Evolutionary conservation across 768 basidiomycete genomes (phyloP).

Genomic region (Kwoniella mangroviensis): DNA sequence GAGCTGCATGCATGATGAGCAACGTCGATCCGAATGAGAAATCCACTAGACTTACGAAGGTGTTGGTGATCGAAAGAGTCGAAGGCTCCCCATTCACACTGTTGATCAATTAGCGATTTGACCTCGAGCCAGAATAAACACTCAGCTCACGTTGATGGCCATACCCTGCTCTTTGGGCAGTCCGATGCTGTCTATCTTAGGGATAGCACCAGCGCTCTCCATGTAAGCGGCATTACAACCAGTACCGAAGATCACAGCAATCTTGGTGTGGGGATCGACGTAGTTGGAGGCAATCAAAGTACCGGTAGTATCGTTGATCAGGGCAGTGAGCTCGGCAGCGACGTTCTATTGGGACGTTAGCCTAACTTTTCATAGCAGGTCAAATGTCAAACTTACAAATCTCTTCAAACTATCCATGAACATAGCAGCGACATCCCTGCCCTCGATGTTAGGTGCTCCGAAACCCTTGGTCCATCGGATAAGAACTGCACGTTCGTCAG

Average conservation of each 20-base stretch:
- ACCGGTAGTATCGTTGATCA: slow-evolving; percentile 98
- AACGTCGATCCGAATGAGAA: not conserved
- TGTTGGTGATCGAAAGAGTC: slow-evolving; percentile 95
- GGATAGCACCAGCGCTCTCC: slow-evolving; percentile 82
- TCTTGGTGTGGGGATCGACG: slow-evolving; percentile 85
- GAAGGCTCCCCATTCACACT: slow-evolving; percentile 79
- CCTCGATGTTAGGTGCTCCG: slow-evolving; percentile 87
- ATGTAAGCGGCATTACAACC: slow-evolving; percentile 99
- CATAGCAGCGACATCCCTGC: slow-evolving; percentile 89
- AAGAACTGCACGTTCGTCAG: slow-evolving; percentile 61
- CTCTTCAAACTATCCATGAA: slow-evolving; percentile 80
- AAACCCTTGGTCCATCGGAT: slow-evolving; percentile 99
- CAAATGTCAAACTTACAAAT: slow-evolving; percentile 63
- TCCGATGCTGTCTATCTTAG: slow-evolving; percentile 79
- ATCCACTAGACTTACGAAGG: slow-evolving; percentile 63
- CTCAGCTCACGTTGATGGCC: slow-evolving; percentile 91
- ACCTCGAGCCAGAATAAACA: slow-evolving; percentile 59
- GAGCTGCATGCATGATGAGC: slow-evolving; percentile 57
- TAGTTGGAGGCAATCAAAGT: slow-evolving; percentile 97
- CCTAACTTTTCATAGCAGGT: not conserved
- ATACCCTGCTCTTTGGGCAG: slow-evolving; percentile 69
- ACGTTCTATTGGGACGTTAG: slow-evolving; percentile 64
- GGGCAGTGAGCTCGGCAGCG: slow-evolving; percentile 78
- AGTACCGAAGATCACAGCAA: slow-evolving; percentile 96
- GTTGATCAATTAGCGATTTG: slow-evolving; percentile 41